These are phyloP conservation scores for Nicotiana paniculata DNA, from an alignment of 257 asterid species.

Conservation along the genomic window DNA sequence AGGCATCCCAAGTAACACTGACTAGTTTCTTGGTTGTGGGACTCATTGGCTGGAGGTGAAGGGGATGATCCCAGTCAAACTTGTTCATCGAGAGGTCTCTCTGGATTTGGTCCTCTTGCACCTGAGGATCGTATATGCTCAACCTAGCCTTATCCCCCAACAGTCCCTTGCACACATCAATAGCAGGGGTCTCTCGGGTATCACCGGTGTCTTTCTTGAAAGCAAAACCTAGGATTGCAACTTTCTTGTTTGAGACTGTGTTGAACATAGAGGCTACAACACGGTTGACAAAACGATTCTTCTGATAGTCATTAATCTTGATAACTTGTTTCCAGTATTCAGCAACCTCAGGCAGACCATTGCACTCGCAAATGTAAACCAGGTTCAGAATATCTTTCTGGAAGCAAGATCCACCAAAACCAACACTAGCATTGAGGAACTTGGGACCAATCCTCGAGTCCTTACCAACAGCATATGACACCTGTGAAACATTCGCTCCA, in stretches of 20 bases:
- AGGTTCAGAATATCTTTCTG: conserved; percentile 84
- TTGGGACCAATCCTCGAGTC: conserved; percentile 78
- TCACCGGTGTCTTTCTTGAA: conserved; percentile 86
- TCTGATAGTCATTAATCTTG: conserved; percentile 80
- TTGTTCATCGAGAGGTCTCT: conserved; percentile 79
- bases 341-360: conserved; percentile 80
- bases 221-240: conserved; percentile 74
- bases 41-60: conserved; percentile 84
- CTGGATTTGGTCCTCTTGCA: conserved; percentile 77
- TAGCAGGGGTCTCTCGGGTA: conserved; percentile 81
- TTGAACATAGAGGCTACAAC: conserved; percentile 77
- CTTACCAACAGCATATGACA: conserved; percentile 68
- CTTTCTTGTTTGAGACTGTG: conserved; percentile 77
- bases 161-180: conserved; percentile 83
- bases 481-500: conserved; percentile 76
- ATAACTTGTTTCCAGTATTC: conserved; percentile 89
- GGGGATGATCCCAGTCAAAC: conserved; percentile 92
- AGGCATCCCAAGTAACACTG: conserved; percentile 63
- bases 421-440: conserved; percentile 82
- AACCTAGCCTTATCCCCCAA: conserved; percentile 67
- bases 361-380: conserved; percentile 86
- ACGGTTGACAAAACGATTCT: conserved; percentile 73
- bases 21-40: conserved; percentile 73
- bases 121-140: conserved; percentile 89
- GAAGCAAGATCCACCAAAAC: conserved; percentile 90